Evolutionary conservation across 495 filamentous ascomycete genomes (phyloP).

Genomic region (Margaritispora aquatica): DNA sequence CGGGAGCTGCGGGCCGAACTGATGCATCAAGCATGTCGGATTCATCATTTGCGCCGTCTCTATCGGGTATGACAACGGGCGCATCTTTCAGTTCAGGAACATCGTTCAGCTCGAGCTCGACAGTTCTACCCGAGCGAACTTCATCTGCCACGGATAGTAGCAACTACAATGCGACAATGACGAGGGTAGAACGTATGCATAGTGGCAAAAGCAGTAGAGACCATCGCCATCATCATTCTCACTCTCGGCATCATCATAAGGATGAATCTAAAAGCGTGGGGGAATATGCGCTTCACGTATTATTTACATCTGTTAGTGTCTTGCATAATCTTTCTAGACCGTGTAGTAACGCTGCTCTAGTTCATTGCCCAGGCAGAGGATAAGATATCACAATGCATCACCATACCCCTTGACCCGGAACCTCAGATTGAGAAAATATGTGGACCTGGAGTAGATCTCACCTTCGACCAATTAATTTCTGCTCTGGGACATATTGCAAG

Average conservation of each 20-base stretch:
- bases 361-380: slow-evolving; percentile 84
- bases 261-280: slow-evolving; percentile 83
- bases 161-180: slow-evolving; percentile 28
- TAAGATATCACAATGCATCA: slow-evolving; percentile 82
- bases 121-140: slow-evolving; percentile 15
- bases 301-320: slow-evolving; percentile 77
- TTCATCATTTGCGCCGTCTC: slow-evolving; percentile 22
- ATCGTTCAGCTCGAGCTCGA: slow-evolving; percentile 23
- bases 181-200: slow-evolving; percentile 54
- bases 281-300: slow-evolving; percentile 92
- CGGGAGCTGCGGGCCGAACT: slow-evolving; percentile 39
- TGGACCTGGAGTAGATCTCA: slow-evolving; percentile 78
- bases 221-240: slow-evolving; percentile 71
- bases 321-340: not conserved
- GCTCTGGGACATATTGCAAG: slow-evolving; percentile 90
- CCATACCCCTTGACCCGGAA: slow-evolving; percentile 65
- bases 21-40: slow-evolving; percentile 40
- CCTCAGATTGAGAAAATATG: slow-evolving; percentile 82
- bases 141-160: slow-evolving; percentile 15
- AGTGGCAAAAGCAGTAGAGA: slow-evolving; percentile 62
- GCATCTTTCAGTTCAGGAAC: slow-evolving; percentile 2
- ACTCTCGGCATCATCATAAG: slow-evolving; percentile 68
- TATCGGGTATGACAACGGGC: slow-evolving; percentile 14
- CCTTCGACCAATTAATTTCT: slow-evolving; percentile 93
- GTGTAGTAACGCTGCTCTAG: slow-evolving; percentile 28